Evolutionary conservation across 139 green algal species (phyloP), one percentile per base, ranked within the genome.

Genomic region (Asterochloris erici): DNA sequence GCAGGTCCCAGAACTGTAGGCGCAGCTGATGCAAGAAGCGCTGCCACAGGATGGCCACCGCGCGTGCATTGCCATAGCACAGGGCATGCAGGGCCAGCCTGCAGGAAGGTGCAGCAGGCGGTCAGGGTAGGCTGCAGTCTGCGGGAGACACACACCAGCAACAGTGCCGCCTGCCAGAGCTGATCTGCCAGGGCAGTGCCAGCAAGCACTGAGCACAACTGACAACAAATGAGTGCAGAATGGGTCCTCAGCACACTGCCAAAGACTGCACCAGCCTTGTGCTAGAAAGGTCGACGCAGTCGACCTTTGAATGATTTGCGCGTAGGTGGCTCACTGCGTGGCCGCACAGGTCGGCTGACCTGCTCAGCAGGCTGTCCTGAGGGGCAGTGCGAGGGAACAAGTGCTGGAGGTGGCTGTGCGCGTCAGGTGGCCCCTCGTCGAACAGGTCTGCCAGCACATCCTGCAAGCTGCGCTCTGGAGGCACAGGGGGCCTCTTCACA

Each of bases 11-110:
- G 75, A 90, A 89, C 0, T 74, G 63, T 71, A 93, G 91, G 11
- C 93, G 87, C 77, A 95, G 82, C 78, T 90, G 85, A 63, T 81
- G 82, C 12, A 90, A 64, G 47, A 94, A 88, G 26, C 87, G 82
- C 13, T 81, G 77, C 94, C 94, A 98, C 28, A 98, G 85, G 24
- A 86, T 29, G 0, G 92, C 88, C 12, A 96, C 78, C 0, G 93
- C 93, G 0, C 94, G 80, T 0, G 91, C 83, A 77, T 93, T 97
- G 73, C 90, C 88, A 70, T 94, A 93, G 47, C 90, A 77, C 79
- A 95, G 73, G 0, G 84, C 80, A 81, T 97, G 94, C 71, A 95
- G 81, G 9, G 90, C 84, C 24, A 98, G 79, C 16, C 91, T 89
- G 54, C 78, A 79, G 9, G 47, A 27, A 10, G 60, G 24, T 23